Evolutionary conservation across 768 basidiomycete genomes (phyloP).

Genomic region (Pleurotus tuber-regium): DNA sequence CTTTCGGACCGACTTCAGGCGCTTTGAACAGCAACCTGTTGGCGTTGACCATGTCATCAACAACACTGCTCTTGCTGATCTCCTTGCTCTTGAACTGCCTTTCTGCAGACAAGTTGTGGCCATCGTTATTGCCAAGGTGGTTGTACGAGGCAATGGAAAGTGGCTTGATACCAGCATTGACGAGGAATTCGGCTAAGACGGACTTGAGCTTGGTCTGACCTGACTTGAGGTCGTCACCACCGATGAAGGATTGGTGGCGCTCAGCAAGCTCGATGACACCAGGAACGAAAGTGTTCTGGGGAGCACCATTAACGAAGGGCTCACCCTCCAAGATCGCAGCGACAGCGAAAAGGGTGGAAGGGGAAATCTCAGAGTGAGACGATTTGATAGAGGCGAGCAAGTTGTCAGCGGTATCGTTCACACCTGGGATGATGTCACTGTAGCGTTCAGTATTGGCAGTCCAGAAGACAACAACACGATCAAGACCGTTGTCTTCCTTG

Average conservation of each 20-base stretch:
- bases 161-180: constrained; percentile 98
- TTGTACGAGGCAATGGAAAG: constrained; percentile 97
- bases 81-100: constrained; percentile 98
- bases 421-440: constrained; percentile 89
- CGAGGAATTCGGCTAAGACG: constrained; percentile 96
- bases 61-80: constrained; percentile 95
- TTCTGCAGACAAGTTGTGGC: constrained; percentile 86
- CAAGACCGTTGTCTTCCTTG: constrained; percentile 79
- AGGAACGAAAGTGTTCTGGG: constrained; percentile 98
- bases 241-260: constrained; percentile 86
- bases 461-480: constrained; percentile 94
- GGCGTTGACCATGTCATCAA: constrained; percentile 96
- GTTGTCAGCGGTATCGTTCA: constrained; percentile 93
- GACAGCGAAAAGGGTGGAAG: constrained; percentile 93
- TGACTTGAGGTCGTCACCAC: constrained; percentile 96
- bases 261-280: constrained; percentile 93
- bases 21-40: constrained; percentile 91
- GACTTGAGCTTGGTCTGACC: constrained; percentile 98
- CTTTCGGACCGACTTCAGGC: constrained; percentile 51
- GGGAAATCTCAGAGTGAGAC: constrained; percentile 93
- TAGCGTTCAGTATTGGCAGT: constrained; percentile 99
- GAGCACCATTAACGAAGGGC: constrained; percentile 96
- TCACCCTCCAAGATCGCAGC: constrained; percentile 93
- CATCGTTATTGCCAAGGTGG: constrained; percentile 98
- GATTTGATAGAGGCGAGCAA: constrained; percentile 76